phyloP scores from a whole-genome alignment of 129 eudicot species.

The Heracleum sosnowskyi region DNA sequence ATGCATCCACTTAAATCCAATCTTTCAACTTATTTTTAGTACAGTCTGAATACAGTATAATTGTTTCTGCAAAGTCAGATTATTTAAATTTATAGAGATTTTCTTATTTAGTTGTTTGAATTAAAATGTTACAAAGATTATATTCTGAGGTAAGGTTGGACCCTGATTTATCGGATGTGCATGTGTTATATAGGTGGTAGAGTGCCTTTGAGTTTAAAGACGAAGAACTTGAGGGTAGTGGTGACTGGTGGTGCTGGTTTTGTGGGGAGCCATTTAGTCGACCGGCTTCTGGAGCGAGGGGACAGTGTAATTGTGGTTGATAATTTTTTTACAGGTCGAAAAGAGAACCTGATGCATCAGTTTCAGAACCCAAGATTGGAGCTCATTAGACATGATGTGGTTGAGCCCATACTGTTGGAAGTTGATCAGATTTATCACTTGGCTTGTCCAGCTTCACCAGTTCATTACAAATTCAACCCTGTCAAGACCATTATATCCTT shows the following conservation, averaged over 20 bases:
- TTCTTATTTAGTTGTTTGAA: not conserved
- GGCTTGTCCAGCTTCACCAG: constrained; percentile 92
- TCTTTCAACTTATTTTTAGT: not conserved
- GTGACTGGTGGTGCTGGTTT: constrained; percentile 91
- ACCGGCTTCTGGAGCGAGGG: constrained; percentile 64
- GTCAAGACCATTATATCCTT: constrained; percentile 93
- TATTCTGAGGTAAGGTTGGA: not conserved
- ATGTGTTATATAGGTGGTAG: not conserved
- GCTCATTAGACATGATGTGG: constrained; percentile 76
- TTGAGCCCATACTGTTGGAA: constrained; percentile 72
- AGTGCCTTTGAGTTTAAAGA: constrained; percentile 24
- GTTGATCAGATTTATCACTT: constrained; percentile 82
- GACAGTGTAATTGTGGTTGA: constrained; percentile 69
- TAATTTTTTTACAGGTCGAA: constrained; percentile 69
- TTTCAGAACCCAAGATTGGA: constrained; percentile 56
- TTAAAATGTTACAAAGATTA: not conserved
- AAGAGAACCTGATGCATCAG: constrained; percentile 60
- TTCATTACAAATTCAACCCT: constrained; percentile 75
- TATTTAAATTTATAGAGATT: not conserved
- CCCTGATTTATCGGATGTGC: not conserved
- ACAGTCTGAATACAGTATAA: not conserved
- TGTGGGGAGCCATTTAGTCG: constrained; percentile 79
- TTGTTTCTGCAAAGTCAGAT: not conserved
- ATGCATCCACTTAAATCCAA: not conserved
- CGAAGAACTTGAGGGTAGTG: constrained; percentile 49